These are phyloP conservation scores for Hypoxylon subgilvum DNA, from an alignment of 495 filamentous ascomycete species.

Conservation along the genomic window DNA sequence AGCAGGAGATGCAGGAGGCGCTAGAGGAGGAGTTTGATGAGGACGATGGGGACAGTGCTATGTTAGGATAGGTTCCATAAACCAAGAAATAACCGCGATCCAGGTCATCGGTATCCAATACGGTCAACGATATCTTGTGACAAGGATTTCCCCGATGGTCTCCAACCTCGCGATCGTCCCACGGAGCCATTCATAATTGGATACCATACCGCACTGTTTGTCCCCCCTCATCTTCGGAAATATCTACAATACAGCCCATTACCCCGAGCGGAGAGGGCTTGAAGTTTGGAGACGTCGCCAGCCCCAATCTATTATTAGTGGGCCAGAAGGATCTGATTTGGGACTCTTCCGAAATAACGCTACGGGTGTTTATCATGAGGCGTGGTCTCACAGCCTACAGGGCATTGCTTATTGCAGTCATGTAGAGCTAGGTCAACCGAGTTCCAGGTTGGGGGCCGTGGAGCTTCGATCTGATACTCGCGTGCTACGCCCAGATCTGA, in stretches of 20 bases:
- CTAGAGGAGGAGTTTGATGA: constrained; percentile 45
- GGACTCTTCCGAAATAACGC: background rate
- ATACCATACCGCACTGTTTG: constrained; percentile 17
- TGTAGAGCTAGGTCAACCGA: background rate
- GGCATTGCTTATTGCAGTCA: constrained; percentile 3
- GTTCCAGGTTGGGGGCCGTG: background rate
- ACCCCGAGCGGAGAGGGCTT: background rate
- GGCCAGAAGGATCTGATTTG: background rate
- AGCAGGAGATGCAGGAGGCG: constrained; percentile 56
- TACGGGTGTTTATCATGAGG: background rate
- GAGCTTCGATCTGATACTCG: background rate
- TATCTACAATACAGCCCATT: background rate
- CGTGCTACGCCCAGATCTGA: constrained; percentile 16
- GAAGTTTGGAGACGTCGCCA: background rate
- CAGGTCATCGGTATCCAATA: constrained; percentile 22
- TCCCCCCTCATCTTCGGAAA: background rate
- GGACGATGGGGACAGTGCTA: constrained; percentile 18
- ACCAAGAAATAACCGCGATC: constrained; percentile 22
- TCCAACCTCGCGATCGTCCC: constrained; percentile 7
- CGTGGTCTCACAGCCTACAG: background rate
- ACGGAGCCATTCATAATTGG: background rate
- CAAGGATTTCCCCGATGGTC: constrained; percentile 13
- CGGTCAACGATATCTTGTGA: background rate
- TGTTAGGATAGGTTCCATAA: constrained; percentile 23
- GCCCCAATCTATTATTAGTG: background rate